phyloP scores from a whole-genome alignment of 192 early-diverging fungal species.

The Linnemannia schmuckeri region DNA sequence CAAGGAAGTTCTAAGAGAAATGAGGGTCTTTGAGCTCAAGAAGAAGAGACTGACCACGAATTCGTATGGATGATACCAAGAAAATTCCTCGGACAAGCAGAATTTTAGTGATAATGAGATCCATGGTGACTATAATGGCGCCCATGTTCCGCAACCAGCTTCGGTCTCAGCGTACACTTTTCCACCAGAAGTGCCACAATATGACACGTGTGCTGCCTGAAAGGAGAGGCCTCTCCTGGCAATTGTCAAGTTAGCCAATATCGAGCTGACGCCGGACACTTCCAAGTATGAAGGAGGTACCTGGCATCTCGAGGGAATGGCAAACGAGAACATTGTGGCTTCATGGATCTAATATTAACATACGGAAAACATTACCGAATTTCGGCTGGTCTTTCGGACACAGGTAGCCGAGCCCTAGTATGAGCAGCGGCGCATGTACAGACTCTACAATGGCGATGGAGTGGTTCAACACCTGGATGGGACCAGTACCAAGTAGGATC shows the following conservation, averaged over 20 bases:
- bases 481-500: conserved; percentile 63
- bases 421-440: conserved; percentile 56
- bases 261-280: conserved; percentile 75
- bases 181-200: conserved; percentile 19
- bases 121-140: conserved; percentile 16
- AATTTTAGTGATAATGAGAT: conserved; percentile 33
- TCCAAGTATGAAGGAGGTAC: conserved; percentile 62
- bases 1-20: too few species aligned
- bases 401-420: conserved; percentile 46
- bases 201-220: conserved; percentile 25
- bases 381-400: conserved; percentile 64
- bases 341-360: conserved; percentile 82
- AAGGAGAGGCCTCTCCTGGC: conserved; percentile 46
- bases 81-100: neutral
- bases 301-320: conserved; percentile 83
- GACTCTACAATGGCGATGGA: conserved; percentile 38
- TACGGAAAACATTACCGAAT: conserved; percentile 74
- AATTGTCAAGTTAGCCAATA: conserved; percentile 80
- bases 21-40: too few species aligned
- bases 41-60: too few species aligned
- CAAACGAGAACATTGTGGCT: conserved; percentile 77
- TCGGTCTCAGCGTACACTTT: conserved; percentile 16
- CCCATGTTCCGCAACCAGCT: conserved; percentile 26
- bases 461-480: conserved; percentile 60
- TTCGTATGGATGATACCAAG: too few species aligned